Base-by-base conservation (phyloP, 176 grass and related monocot species). In the Dactylis glomerata region DNA sequence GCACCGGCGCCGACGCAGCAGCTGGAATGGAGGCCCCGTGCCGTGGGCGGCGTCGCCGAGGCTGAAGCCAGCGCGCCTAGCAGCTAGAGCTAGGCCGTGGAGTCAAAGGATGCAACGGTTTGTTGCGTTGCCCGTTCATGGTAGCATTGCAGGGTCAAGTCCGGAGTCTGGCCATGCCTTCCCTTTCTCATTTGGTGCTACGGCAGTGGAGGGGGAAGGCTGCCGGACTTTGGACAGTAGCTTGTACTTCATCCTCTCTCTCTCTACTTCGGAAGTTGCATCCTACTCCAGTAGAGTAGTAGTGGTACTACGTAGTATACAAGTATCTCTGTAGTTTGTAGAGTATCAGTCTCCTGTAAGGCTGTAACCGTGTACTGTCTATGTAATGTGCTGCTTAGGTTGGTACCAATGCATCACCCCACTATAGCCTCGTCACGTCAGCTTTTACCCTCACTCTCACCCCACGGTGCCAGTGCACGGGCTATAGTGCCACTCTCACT, bases 91-190 rank as follows among this genome's bases (percentile, higher is more conserved):
- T 36, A 34, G 12, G 33, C 24, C 14, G 17, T 0, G 17, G 6
- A 22, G 68, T 10, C 52, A 23, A 32, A 55, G 37, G 0, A 32
- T 20, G 46, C 64, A 17, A 24, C 10, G 23, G 13, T 22, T 22
- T 32, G 38, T 9, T 68, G 46, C 5, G 3, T 44, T 14, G 19
- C 17, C 17, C 20, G 19, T 44, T 51, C 2, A 14, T 36, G 49
- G 76, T 28, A 74, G 58, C 5, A 46, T 57, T 0, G 47, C 45
- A 54, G 5, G n/a, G 73, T 84, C 46, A 77, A 42, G 33, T 20
- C 72, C 73, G 22, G 27, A 77, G 58, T 67, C 82, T 28, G 34
- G 42, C 40, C 33, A 79, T 64, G 86, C 54, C 86, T 88, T 54
- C 81, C 56, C 87, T 17, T 78, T 63, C 77, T 38, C 55, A 20